Conservation (phyloP, 1,139 yeast genomes). For the Torulaspora pretoriensis region DNA sequence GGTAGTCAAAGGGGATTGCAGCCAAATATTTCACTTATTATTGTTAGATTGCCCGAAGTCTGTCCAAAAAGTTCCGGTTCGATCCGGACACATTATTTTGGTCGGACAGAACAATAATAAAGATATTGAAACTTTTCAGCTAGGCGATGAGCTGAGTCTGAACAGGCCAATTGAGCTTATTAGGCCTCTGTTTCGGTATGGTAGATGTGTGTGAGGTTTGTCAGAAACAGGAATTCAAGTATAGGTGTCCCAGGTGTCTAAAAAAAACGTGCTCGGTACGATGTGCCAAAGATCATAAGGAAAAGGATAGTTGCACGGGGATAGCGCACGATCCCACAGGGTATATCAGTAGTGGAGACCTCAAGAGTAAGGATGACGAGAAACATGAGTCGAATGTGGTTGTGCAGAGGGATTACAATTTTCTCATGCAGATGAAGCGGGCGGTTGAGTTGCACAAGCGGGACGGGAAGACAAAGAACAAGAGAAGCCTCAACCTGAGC, state of each 20-base stretch:
- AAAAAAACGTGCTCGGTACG: constrained; percentile 61
- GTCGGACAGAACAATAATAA: not conserved
- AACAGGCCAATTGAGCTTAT: not conserved
- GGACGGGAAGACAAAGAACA: constrained; percentile 41
- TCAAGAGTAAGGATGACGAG: constrained; percentile 39
- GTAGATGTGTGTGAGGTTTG: constrained; percentile 50
- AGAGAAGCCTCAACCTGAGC: constrained; percentile 28
- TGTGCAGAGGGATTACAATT: constrained; percentile 81
- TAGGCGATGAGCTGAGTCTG: constrained; percentile 4
- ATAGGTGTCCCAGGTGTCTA: constrained; percentile 82
- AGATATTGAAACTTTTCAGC: constrained; percentile 5
- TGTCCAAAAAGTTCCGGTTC: constrained; percentile 4
- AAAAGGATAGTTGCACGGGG: constrained; percentile 62
- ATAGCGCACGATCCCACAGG: constrained; percentile 51
- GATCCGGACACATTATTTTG: constrained; percentile 5
- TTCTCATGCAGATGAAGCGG: constrained; percentile 60
- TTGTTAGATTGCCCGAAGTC: not conserved
- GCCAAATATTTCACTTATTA: constrained; percentile 8
- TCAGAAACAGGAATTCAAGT: constrained; percentile 46
- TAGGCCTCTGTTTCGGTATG: constrained; percentile 6
- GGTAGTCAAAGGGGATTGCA: constrained; percentile 11
- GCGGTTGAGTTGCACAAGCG: constrained; percentile 48
- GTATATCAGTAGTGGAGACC: constrained; percentile 42
- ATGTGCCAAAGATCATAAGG: constrained; percentile 72
- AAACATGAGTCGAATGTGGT: constrained; percentile 40